Evolutionary conservation across 2,329 filamentous ascomycete species (phyloP), one percentile per base, ranked within the genome.

Genomic region (Berkeleyomyces rouxiae): DNA sequence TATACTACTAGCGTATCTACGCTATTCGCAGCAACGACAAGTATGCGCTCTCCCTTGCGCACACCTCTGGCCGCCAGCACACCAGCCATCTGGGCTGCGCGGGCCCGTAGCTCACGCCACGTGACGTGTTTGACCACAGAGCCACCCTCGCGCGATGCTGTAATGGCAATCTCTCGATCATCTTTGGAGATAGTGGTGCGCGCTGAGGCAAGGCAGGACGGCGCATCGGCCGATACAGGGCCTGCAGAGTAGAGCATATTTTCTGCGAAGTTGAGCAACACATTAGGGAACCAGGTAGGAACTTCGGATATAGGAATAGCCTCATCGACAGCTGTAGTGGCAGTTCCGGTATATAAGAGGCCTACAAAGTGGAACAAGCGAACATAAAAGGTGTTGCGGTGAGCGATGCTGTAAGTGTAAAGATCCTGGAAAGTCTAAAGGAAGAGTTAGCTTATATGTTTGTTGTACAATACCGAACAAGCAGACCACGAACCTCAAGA

Each of bases 221-320:
- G 77, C 69, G n/a, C 73, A 70, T 0, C 73, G 68, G 2, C 71
- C 70, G 11, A 63, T 2, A 33, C 40, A n/a, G 42, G 42, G 4
- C 58, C 61, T 33, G 62, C 44, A 1, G 79, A 79, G 74, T 82
- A 91, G 36, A 95, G 81, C 36, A 90, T 73, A 70, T 93, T 95
- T 74, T 95, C 88, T 4, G 88, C 85, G 70, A 85, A 92, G 69
- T 90, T 95, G 67, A 93, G 72, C 4, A 76, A 74, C 1, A 90
- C 78, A 39, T 89, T 89, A 1, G 82, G 74, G 71, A 93, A 95
- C 89, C 89, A 95, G 47, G 77, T 74, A 0, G 89, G 89, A 4
- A 92, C 78, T 13, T 77, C 76, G 65, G 89, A 84, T 71, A 95
- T 88, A 1, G 84, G 82, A 1, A 80, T 77, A 0, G 75, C 76